Evolutionary conservation across 768 basidiomycete genomes (phyloP), one percentile per base, ranked within the genome.

Genomic region (Termitomyces heimii): DNA sequence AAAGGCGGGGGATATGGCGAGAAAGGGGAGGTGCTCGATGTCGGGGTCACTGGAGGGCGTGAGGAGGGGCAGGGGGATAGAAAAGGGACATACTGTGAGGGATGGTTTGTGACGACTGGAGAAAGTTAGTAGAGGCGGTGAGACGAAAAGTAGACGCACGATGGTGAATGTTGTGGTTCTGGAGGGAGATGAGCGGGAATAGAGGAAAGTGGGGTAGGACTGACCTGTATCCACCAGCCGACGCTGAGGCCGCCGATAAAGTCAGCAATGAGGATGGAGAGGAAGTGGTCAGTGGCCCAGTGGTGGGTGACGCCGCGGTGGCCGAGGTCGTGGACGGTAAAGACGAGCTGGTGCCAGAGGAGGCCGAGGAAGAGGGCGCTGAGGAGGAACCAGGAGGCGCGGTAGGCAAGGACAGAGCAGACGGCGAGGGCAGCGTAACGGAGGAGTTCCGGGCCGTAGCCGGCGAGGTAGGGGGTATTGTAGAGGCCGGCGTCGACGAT

Each of bases 161-260:
- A 35, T 64, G 63, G 49, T 64, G 63, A 92, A 59, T 47, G 10
- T 58, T 61, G 50, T 99, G 97, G 68, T 90, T 92, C 89, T 92
- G 61, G 35, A 48, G 2, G 2, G 61, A 29, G 53, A 54, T 62
- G 45, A 62, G 57, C 35, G 56, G 37, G 34, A 53, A 28, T n/a
- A 31, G 42, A 39, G 52, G 57, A 39, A n/a, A 52, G 2, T 52
- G n/a, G 56, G 43, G 12, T 37, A 13, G n/a, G 52, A 53, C 94
- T 75, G 64, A 95, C 94, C 69, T 94, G 82, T 40, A 93, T 91
- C 96, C 96, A 99, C 97, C 97, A 99, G 40, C 94, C 92, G 24
- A 97, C 80, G 68, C 94, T 97, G 53, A 99, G 75, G 5, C 97
- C 97, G 26, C 97, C 97, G 47, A 94, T 76, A 65, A 87, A 92